These are phyloP conservation scores for Hypsizygus marmoreus DNA, from an alignment of 768 basidiomycete genomes.

Conservation along the genomic window DNA sequence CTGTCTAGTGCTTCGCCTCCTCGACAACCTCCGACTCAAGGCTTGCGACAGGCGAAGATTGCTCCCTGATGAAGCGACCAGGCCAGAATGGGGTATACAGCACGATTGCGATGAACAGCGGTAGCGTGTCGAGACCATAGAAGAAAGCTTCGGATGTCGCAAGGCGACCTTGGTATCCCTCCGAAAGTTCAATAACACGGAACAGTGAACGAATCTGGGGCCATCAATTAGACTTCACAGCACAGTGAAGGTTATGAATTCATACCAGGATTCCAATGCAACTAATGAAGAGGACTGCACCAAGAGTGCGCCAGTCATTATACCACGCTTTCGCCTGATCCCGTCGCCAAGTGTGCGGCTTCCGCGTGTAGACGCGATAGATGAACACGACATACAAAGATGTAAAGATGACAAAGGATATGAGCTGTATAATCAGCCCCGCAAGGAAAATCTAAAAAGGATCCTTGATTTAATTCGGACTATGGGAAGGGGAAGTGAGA, in stretches of 20 bases:
- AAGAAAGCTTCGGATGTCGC: slow-evolving; percentile 62
- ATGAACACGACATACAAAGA: slow-evolving; percentile 49
- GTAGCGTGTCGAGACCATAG: slow-evolving; percentile 67
- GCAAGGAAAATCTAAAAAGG: slow-evolving; percentile 50
- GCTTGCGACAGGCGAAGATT: no score
- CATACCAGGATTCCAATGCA: slow-evolving; percentile 65
- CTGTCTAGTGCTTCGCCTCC: no score
- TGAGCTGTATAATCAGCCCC: slow-evolving; percentile 56
- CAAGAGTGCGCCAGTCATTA: slow-evolving; percentile 61
- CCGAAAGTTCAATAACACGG: slow-evolving; percentile 56
- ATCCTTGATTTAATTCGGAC: background rate
- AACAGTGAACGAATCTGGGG: slow-evolving; percentile 65
- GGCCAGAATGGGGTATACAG: slow-evolving; percentile 69
- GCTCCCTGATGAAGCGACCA: slow-evolving; percentile 46
- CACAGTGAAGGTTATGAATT: background rate
- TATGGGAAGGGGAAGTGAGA: background rate
- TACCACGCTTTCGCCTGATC: slow-evolving; percentile 46
- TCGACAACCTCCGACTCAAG: no score
- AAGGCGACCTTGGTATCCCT: slow-evolving; percentile 63
- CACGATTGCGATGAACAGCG: slow-evolving; percentile 59
- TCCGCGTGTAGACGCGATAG: slow-evolving; percentile 43
- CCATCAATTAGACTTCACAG: background rate
- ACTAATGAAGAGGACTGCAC: slow-evolving; percentile 50
- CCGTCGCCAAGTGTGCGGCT: slow-evolving; percentile 40
- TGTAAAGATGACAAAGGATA: slow-evolving; percentile 54